These are phyloP conservation scores for Gymnopilus dilepis DNA, from an alignment of 768 basidiomycete genomes.

Conservation along the genomic window DNA sequence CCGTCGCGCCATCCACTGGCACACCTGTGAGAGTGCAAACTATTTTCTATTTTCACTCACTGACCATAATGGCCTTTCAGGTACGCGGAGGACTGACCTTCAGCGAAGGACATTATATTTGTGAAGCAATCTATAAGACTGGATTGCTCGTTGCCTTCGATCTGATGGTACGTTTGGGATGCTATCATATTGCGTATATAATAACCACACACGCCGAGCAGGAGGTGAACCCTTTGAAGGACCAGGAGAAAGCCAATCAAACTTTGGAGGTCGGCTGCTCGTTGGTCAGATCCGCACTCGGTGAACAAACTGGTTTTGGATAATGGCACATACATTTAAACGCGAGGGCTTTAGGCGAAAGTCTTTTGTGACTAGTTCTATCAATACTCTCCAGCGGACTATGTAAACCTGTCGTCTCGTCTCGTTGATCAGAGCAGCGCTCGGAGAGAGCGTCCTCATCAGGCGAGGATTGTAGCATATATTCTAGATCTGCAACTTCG, in stretches of 20 bases:
- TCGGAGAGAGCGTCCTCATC: too few species aligned
- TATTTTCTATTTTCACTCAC: neutral
- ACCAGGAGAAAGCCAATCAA: conserved; percentile 74
- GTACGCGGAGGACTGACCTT: conserved; percentile 96
- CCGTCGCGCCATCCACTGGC: conserved; percentile 94
- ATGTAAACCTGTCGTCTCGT: too few species aligned
- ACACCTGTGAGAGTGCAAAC: conserved; percentile 68
- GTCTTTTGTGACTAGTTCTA: too few species aligned
- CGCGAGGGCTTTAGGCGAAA: too few species aligned
- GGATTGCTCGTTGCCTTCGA: conserved; percentile 91
- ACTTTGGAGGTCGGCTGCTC: conserved; percentile 93
- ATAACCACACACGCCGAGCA: conserved; percentile 34
- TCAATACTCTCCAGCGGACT: too few species aligned
- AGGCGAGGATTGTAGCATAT: too few species aligned
- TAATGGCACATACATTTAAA: too few species aligned
- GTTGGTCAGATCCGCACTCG: conserved; percentile 80
- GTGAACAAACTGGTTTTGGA: too few species aligned
- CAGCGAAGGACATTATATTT: conserved; percentile 98
- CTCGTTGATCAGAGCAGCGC: too few species aligned
- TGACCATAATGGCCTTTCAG: conserved; percentile 35
- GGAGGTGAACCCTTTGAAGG: conserved; percentile 97
- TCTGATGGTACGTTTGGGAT: conserved; percentile 72
- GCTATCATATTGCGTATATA: conserved; percentile 5
- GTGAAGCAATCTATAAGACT: conserved; percentile 91
- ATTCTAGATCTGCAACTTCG: too few species aligned